A percentile compares a stretch with the other conserved stretches of the same genome.
Evolutionary conservation across 139 green algal genomes (phyloP).

Genomic region (Micromonas commoda): DNA sequence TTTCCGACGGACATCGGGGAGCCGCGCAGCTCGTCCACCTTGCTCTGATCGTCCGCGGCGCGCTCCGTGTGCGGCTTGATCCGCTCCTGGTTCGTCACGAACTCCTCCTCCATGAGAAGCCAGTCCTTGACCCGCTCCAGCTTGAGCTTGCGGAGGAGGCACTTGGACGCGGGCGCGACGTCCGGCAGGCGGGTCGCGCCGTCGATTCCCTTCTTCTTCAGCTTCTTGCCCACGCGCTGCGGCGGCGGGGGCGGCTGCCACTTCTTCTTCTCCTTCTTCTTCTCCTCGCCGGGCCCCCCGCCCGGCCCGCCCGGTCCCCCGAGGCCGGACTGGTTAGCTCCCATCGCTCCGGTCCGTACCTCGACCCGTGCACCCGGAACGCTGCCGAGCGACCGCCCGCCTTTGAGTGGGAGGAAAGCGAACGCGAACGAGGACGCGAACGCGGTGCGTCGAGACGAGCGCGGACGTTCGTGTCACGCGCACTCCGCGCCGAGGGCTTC

Average conservation of each 20-base stretch:
- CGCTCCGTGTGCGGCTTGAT: conserved; percentile 87
- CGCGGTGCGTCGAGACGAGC: no score
- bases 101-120: conserved; percentile 99
- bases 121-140: conserved; percentile 98
- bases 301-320: not conserved
- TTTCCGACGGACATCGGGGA: conserved; percentile 87
- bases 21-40: conserved; percentile 94
- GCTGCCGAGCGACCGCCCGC: no score
- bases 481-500: no score
- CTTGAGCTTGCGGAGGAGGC: conserved; percentile 94
- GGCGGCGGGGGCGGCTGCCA: conserved; percentile 89
- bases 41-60: conserved; percentile 85
- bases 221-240: conserved; percentile 88
- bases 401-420: no score
- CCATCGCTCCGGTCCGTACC: no score
- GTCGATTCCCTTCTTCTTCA: conserved; percentile 60
- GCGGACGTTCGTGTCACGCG: no score
- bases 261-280: conserved; percentile 71
- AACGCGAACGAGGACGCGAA: no score
- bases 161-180: conserved; percentile 86
- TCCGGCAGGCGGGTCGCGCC: conserved; percentile 73
- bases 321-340: conserved; percentile 25
- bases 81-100: conserved; percentile 83
- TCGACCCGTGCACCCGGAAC: no score
- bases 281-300: not conserved